phyloP scores from a whole-genome alignment of 257 asterid species.

The Leptodermis oblonga region DNA sequence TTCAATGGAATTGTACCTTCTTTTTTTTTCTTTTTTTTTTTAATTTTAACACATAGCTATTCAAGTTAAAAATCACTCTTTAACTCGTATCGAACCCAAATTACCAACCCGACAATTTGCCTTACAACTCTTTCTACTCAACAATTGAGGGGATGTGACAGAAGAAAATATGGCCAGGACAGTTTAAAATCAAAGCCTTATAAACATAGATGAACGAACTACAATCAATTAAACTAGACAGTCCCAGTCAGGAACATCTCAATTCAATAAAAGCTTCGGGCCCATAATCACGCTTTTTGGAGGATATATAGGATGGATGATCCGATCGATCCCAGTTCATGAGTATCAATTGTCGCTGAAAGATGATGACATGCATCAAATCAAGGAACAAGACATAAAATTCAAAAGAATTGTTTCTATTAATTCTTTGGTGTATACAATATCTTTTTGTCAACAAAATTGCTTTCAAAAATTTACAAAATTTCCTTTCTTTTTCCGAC shows the following conservation, averaged over 20 bases:
- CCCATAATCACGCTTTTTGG: not conserved
- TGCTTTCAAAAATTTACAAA: slow-evolving; percentile 36
- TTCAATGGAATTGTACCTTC: too few relatives aligned
- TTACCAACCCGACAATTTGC: too few relatives aligned
- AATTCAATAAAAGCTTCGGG: not conserved
- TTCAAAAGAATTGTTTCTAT: slow-evolving; percentile 13
- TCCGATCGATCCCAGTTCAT: not conserved
- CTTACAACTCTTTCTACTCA: too few relatives aligned
- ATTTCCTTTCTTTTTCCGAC: not conserved
- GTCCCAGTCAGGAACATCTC: too few relatives aligned
- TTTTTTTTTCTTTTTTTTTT: too few relatives aligned
- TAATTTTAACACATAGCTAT: too few relatives aligned
- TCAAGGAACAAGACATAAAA: slow-evolving; percentile 21
- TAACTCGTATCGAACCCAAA: too few relatives aligned
- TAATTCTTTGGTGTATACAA: not conserved
- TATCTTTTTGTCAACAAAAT: slow-evolving; percentile 44
- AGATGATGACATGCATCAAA: slow-evolving; percentile 30
- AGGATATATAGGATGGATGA: too few relatives aligned
- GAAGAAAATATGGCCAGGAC: not conserved
- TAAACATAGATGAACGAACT: not conserved
- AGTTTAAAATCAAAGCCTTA: not conserved
- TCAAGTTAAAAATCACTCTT: too few relatives aligned
- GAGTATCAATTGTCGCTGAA: slow-evolving; percentile 7
- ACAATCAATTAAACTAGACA: too few relatives aligned
- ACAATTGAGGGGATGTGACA: too few relatives aligned